Evolutionary conservation across 2,329 filamentous ascomycete species (phyloP), one percentile per base, ranked within the genome.

Genomic region (Stachybotrys chartarum): DNA sequence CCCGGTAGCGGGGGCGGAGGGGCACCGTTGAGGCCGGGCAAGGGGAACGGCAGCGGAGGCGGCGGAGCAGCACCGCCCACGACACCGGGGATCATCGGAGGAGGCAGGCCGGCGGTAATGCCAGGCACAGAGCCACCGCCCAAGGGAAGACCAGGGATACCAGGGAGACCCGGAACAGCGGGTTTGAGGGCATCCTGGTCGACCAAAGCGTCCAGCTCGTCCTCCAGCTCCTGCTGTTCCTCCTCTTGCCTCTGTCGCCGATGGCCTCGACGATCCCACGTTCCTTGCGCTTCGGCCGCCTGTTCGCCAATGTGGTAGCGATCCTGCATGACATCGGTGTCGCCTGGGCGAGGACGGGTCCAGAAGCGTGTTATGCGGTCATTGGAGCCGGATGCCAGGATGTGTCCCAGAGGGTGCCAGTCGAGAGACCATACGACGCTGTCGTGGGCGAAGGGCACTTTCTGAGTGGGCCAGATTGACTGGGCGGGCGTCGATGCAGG

Each of bases 391-490:
- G 93, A 96, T 1, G 92, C 92, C 7, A 99, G 82, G 59, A 99
- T 93, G 67, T 99, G 94, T 31, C 94, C 94, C 0, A 97, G 80
- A 1, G 94, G 94, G 68, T 99, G 94, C 92, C 94, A 99, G 75
- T 97, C 92, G 52, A 99, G 81, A 17, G 92, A 96, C 94, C 94
- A 99, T 60, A 99, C 94, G 17, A 91, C 91, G 68, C 92, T 95
- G 63, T 96, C 90, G 70, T 99, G 94, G 0, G 94, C 94, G 66
- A 87, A 93, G 7, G 88, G 84, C 35, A 97, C 75, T 65, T 85
- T 88, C 75, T 97, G 93, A 4, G 91, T 91, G 1, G 94, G 94
- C 68, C 90, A 90, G 58, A 99, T 90, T n/a, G 91, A 88, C 70
- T 97, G 93, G 0, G 91, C 85, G 0, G 91, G 86, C 0, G 90